Percentiles rank a stretch among this genome's conserved stretches.
phyloP scores from a whole-genome alignment of 2,329 filamentous ascomycete species.

The Blastomyces gilchristii region DNA sequence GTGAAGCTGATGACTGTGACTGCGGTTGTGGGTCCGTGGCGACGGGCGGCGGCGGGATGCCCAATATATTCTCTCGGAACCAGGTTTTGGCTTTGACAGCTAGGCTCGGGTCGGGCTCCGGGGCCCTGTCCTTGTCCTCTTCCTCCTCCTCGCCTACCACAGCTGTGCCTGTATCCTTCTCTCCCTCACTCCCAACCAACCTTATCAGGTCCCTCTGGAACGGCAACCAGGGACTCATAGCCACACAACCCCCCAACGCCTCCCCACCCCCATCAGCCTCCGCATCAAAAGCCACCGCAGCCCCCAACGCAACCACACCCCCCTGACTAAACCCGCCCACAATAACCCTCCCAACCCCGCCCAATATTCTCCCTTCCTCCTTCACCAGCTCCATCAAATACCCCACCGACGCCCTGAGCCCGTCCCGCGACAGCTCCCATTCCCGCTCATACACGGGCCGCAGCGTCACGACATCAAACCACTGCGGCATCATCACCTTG shows the following conservation, averaged over 20 bases:
- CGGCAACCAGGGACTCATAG: conserved; percentile 36
- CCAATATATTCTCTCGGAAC: conserved; percentile 10
- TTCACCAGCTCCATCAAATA: conserved; percentile 17
- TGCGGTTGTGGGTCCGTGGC: no score
- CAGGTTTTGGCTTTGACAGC: background rate
- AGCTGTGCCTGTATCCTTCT: background rate
- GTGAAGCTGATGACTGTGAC: background rate
- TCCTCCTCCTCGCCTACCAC: background rate
- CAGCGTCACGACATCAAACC: conserved; percentile 30
- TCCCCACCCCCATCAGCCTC: conserved; percentile 7
- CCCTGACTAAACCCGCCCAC: conserved; percentile 21
- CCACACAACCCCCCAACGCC: conserved; percentile 31
- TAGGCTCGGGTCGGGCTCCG: background rate
- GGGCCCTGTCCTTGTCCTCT: background rate
- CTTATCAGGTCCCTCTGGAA: conserved; percentile 29
- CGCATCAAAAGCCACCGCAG: conserved; percentile 15
- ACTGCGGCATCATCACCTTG: conserved; percentile 24
- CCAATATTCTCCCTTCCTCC: conserved; percentile 13
- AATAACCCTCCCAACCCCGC: background rate
- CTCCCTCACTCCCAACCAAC: conserved; percentile 9
- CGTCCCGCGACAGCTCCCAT: conserved; percentile 17
- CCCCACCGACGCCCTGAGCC: conserved; percentile 17
- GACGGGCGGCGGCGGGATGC: conserved; percentile 11
- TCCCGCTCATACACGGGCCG: conserved; percentile 16
- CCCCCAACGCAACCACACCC: conserved; percentile 15